Conservation (phyloP, 306 rosid species). For the Casuarina cunninghamiana region DNA sequence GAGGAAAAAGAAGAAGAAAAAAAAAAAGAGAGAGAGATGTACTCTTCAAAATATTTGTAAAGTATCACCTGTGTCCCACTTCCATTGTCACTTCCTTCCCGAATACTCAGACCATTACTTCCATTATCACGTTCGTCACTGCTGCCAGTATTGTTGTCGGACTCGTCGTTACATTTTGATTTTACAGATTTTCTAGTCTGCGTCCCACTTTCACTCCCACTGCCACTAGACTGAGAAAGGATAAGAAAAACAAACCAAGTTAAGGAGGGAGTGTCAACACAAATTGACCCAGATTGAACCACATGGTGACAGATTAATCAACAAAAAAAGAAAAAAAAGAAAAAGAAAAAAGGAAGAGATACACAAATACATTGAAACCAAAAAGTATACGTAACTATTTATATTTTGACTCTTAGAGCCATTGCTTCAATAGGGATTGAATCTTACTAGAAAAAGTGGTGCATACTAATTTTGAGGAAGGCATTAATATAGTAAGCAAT, state of each 20-base stretch:
- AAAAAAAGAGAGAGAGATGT: background rate
- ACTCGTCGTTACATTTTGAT: slow-evolving; percentile 43
- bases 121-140: slow-evolving; percentile 54
- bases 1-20: background rate
- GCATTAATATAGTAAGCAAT: slow-evolving; percentile 13
- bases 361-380: slow-evolving; percentile 12
- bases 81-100: slow-evolving; percentile 63
- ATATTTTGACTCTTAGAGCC: slow-evolving; percentile 14
- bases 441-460: slow-evolving; percentile 21
- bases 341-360: slow-evolving; percentile 9
- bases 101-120: slow-evolving; percentile 46
- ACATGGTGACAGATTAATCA: slow-evolving; percentile 17
- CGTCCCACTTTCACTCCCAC: slow-evolving; percentile 68
- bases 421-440: slow-evolving; percentile 14
- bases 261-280: slow-evolving; percentile 23
- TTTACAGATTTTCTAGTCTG: slow-evolving; percentile 43
- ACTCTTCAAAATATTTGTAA: slow-evolving; percentile 4
- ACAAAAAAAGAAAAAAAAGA: slow-evolving; percentile 19
- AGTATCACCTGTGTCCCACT: slow-evolving; percentile 66
- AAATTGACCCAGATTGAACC: slow-evolving; percentile 21
- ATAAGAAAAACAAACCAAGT: slow-evolving; percentile 13
- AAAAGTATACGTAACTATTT: slow-evolving; percentile 8
- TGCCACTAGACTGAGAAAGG: slow-evolving; percentile 60
- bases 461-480: slow-evolving; percentile 6
- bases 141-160: slow-evolving; percentile 56